Conservation (phyloP, 768 basidiomycete species). For the Pleurotus eryngii region DNA sequence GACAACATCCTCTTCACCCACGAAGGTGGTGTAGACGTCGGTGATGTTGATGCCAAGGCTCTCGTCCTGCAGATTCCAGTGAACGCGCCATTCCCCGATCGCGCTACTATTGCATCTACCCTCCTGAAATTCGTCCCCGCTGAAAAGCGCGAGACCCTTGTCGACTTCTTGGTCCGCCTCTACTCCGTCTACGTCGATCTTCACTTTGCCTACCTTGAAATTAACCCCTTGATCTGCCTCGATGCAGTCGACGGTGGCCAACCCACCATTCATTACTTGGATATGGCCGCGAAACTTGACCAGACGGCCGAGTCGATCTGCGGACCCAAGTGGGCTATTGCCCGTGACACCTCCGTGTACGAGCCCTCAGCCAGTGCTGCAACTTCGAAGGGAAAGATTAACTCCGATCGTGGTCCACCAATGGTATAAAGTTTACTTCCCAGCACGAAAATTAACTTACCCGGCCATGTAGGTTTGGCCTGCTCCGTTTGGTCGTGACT, state of each 20-base stretch:
- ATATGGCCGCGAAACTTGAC: slow-evolving; percentile 99
- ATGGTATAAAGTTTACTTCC: slow-evolving; percentile 58
- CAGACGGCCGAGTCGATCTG: slow-evolving; percentile 98
- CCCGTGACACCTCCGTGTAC: slow-evolving; percentile 82
- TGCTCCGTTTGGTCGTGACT: slow-evolving; percentile 93
- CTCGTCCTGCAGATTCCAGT: slow-evolving; percentile 85
- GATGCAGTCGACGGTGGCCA: slow-evolving; percentile 66
- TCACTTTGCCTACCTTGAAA: slow-evolving; percentile 99
- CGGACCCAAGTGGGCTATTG: slow-evolving; percentile 98
- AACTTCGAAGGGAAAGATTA: slow-evolving; percentile 48
- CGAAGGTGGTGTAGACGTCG: slow-evolving; percentile 97
- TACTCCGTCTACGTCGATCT: slow-evolving; percentile 98
- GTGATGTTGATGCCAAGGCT: slow-evolving; percentile 97
- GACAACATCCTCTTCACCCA: slow-evolving; percentile 98
- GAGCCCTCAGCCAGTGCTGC: slow-evolving; percentile 46
- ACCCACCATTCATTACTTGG: slow-evolving; percentile 89
- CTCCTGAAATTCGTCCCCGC: slow-evolving; percentile 84
- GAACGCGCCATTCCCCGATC: slow-evolving; percentile 72
- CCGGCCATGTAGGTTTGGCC: slow-evolving; percentile 58
- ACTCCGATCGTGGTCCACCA: slow-evolving; percentile 93
- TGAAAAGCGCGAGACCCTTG: slow-evolving; percentile 84
- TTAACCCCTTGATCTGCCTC: slow-evolving; percentile 96
- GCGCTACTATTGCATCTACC: slow-evolving; percentile 66
- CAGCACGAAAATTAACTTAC: too few species aligned
- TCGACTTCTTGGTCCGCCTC: slow-evolving; percentile 91